These are phyloP conservation scores for Fusarium coffeatum DNA, from an alignment of 2,329 filamentous ascomycete species.

Conservation along the genomic window DNA sequence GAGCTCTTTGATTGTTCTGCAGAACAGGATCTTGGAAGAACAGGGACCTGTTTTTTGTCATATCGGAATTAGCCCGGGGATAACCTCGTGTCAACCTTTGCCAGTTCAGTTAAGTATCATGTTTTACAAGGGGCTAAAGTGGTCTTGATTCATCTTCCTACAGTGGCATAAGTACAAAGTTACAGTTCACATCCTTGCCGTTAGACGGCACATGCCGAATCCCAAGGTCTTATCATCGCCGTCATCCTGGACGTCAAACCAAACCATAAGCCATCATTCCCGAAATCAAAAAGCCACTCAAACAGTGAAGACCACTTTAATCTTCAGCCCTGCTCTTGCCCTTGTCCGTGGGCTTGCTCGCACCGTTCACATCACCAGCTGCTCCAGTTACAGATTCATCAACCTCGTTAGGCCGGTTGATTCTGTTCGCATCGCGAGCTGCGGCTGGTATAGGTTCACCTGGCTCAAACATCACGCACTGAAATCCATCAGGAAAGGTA, in stretches of 20 bases:
- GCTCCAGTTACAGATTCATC: too few species aligned
- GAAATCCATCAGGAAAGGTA: neutral
- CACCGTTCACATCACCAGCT: rapidly evolving
- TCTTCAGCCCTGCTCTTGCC: neutral
- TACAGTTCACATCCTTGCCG: neutral
- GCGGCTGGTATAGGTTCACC: neutral
- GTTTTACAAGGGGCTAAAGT: neutral
- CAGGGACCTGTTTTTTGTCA: too few species aligned
- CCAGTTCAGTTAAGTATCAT: neutral
- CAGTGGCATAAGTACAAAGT: neutral
- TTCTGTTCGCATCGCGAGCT: neutral
- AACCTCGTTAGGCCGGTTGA: too few species aligned
- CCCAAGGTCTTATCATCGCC: neutral
- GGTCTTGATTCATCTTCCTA: neutral
- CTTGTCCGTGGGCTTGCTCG: neutral
- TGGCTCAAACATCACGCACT: neutral
- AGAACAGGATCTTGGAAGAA: neutral
- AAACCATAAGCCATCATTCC: too few species aligned
- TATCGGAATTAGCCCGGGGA: neutral
- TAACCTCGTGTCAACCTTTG: rapidly evolving
- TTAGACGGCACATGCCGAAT: neutral
- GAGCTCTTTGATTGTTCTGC: neutral
- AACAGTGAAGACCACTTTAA: neutral
- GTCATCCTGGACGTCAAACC: too few species aligned
- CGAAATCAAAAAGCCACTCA: neutral